Base-by-base conservation (phyloP, 2,329 filamentous ascomycete species). In the Ophidiomyces ophidiicola region DNA sequence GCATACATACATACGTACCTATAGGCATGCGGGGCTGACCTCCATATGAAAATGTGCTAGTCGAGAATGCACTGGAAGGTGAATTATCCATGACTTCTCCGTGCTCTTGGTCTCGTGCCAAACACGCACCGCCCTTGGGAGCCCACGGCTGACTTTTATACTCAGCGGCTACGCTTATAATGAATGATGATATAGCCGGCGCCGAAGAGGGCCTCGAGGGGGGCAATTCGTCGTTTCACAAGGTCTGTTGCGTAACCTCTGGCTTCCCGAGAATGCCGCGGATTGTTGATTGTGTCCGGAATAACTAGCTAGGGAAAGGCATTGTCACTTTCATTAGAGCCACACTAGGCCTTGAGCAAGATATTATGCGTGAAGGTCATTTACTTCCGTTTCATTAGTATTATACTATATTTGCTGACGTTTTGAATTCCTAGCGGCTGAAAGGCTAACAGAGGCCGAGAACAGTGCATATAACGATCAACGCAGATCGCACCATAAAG, bases 271-370 rank as follows among this genome's bases (percentile, higher is more conserved):
- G 24, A 18, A 32, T 25, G 5, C 32, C 11, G 10, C 11, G 3
- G 6, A 8, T 24, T 4, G n/a, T 20, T 21, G 17, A 21, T 12
- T 36, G 30, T 25, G 23, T 24, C 2, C 4, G 26, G 6, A 24
- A 19, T 10, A 21, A 44, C 42, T 68, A 81, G 65, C 70, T 96
- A 23, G 87, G 86, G 20, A 70, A 79, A 48, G 81, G 84, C 37
- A 78, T 94, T 23, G 78, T 86, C 14, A 76, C 76, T 31, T 96
- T 96, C 57, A 78, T 96, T 60, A 72, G 78, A 50, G 86, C 87
- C 12, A 80, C 90, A 2, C 66, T 96, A 1, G 87, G 87, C 1
- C 90, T 94, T 52, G 90, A 96, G 61, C 87, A 92, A 59, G 78
- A 90, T 3, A 71, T 92, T 48, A 90, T 96, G 80, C 76, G 76